These are phyloP conservation scores for Sporopachydermia lactativora DNA, from an alignment of 805 yeast genomes.

Conservation along the genomic window DNA sequence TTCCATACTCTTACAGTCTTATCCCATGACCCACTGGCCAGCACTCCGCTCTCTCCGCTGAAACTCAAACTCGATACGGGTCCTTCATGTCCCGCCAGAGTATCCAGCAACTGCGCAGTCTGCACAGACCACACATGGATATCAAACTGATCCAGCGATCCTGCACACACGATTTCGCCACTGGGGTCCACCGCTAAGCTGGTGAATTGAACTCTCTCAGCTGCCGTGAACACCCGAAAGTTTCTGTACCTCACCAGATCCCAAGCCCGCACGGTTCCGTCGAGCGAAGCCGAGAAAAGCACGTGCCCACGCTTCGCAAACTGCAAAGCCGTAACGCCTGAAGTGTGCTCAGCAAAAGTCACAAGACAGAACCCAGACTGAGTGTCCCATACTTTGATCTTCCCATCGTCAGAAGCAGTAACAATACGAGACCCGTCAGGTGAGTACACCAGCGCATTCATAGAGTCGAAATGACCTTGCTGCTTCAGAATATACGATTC, in stretches of 20 bases:
- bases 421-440: slow-evolving; percentile 91
- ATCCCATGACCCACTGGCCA: slow-evolving; percentile 96
- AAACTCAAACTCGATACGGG: slow-evolving; percentile 83
- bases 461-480: slow-evolving; percentile 92
- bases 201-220: slow-evolving; percentile 75
- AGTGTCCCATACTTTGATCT: slow-evolving; percentile 93
- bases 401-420: slow-evolving; percentile 94
- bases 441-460: slow-evolving; percentile 73
- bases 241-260: slow-evolving; percentile 86
- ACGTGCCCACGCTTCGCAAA: slow-evolving; percentile 89
- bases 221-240: slow-evolving; percentile 87
- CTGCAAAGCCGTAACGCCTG: slow-evolving; percentile 76
- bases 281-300: slow-evolving; percentile 78
- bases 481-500: slow-evolving; percentile 91
- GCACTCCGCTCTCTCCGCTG: slow-evolving; percentile 60
- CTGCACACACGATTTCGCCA: slow-evolving; percentile 94
- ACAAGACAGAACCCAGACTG: slow-evolving; percentile 83
- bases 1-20: slow-evolving; percentile 89
- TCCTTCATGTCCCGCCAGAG: slow-evolving; percentile 87
- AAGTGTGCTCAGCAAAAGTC: slow-evolving; percentile 82
- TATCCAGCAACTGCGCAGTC: slow-evolving; percentile 81
- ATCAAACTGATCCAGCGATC: slow-evolving; percentile 78
- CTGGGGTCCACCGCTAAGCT: slow-evolving; percentile 91
- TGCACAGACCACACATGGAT: slow-evolving; percentile 97
- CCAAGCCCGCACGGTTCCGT: slow-evolving; percentile 97